Base-by-base conservation (phyloP, 768 basidiomycete species). In the Amanita muscaria region DNA sequence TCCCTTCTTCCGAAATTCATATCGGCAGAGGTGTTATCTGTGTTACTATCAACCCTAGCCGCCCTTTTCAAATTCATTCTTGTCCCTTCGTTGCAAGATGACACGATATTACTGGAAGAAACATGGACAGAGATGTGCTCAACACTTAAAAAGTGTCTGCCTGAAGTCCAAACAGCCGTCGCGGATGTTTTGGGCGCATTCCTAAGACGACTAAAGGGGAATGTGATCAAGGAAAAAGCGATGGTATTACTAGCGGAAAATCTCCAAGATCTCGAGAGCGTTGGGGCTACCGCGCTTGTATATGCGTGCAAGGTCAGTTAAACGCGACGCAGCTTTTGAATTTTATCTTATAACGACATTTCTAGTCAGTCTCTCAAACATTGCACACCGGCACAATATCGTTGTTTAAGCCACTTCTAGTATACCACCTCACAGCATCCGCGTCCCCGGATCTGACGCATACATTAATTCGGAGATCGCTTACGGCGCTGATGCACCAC, bases 161-260 rank as follows among this genome's bases (percentile, higher is more conserved):
- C 77, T 0, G 86, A 91, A 47, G 73, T 88, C 2, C 85, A 85
- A 55, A 66, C 84, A 19, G 79, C 84, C 1, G 72, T 86, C 8
- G 83, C 88, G 0, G 90, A 96, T 56, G 88, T 89, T 3, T 96
- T 89, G 93, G 88, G 81, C 0, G 77, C 76, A 1, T 72, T 83
- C 0, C 55, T 94, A 33, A 70, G 92, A 39, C 73, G 86, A 52
- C 63, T 92, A 42, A 87, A 88, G 59, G 44, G 44, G 14, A 62
- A 66, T 1, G 68, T 72, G 10, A 68, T 70, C 6, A 66, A 84
- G 23, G 76, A 74, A 42, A 67, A 69, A 37, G 75, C 80, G 0
- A 69, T 88, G 4, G 52, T 55, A 3, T 47, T 86, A 11, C 66
- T 93, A 56, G 71, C 72, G 2, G 61, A 65, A 23, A 66, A 72